These are phyloP conservation scores for Boletus sp. DNA, from an alignment of 1,284 basidiomycete species.

Conservation along the genomic window DNA sequence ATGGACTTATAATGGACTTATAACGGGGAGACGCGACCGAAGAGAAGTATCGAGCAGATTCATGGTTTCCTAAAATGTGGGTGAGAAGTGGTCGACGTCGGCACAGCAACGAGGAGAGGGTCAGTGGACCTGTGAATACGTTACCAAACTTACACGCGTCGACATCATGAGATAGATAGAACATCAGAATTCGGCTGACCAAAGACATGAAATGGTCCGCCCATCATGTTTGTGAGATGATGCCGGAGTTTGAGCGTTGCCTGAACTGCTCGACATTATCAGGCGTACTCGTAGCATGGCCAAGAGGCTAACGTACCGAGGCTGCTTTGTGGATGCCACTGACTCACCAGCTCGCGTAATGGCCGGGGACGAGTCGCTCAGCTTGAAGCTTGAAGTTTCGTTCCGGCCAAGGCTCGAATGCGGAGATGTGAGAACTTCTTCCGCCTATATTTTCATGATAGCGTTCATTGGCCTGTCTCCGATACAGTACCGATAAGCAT, in stretches of 20 bases:
- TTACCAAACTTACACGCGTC: constrained; percentile 22
- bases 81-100: constrained; percentile 10
- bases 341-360: not conserved
- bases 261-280: not conserved
- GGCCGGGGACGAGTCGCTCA: no score
- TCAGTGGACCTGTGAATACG: constrained; percentile 9
- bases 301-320: no score
- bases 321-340: no score
- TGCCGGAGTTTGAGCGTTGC: constrained; percentile 25
- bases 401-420: no score
- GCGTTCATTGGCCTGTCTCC: no score
- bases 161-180: constrained; percentile 1
- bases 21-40: constrained; percentile 19
- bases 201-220: constrained; percentile 13
- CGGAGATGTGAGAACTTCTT: not conserved
- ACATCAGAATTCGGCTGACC: constrained; percentile 23
- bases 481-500: constrained; percentile 9
- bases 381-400: no score
- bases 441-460: not conserved
- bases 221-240: constrained; percentile 15
- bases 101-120: constrained; percentile 23
- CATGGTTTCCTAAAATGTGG: constrained; percentile 15
- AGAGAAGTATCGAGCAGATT: constrained; percentile 11
- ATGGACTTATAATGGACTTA: constrained; percentile 13
- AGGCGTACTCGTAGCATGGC: no score